Evolutionary conservation across 495 filamentous ascomycete genomes (phyloP).

Genomic region (Xylaria sp.): DNA sequence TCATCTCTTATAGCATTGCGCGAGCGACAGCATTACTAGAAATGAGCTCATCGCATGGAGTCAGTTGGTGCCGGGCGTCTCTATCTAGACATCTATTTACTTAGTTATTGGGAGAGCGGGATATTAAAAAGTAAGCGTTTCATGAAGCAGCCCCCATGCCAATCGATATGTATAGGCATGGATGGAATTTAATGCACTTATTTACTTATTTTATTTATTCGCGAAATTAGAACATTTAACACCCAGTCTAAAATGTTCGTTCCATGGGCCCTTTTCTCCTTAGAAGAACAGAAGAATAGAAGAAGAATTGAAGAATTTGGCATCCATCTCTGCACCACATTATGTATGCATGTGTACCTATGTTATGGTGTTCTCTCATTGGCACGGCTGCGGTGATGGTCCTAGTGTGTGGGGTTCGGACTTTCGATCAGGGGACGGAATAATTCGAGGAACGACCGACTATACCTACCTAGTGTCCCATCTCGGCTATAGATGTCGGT

Average conservation of each 20-base stretch:
- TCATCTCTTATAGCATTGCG: background rate
- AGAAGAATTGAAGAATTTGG: background rate
- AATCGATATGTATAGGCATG: background rate
- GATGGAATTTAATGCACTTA: too few species aligned
- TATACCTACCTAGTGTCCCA: too few species aligned
- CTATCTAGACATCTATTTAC: too few species aligned
- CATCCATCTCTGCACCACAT: background rate
- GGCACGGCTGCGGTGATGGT: constrained; percentile 8
- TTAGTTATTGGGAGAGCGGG: background rate
- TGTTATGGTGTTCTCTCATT: too few species aligned
- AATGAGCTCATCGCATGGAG: background rate
- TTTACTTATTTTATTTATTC: too few species aligned
- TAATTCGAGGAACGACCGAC: constrained; percentile 13
- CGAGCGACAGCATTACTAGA: background rate
- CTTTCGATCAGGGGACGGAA: constrained; percentile 5
- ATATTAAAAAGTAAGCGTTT: background rate
- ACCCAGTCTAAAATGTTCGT: background rate
- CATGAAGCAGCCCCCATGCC: background rate
- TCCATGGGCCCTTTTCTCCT: too few species aligned
- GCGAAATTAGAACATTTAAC: background rate
- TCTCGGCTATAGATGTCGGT: constrained; percentile 21
- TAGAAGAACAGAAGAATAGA: too few species aligned
- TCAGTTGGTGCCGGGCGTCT: background rate
- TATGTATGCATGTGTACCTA: too few species aligned
- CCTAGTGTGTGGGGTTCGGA: background rate